Evolutionary conservation across 495 filamentous ascomycete species (phyloP), one percentile per base, ranked within the genome.

Genomic region (Talaromyces ruber): DNA sequence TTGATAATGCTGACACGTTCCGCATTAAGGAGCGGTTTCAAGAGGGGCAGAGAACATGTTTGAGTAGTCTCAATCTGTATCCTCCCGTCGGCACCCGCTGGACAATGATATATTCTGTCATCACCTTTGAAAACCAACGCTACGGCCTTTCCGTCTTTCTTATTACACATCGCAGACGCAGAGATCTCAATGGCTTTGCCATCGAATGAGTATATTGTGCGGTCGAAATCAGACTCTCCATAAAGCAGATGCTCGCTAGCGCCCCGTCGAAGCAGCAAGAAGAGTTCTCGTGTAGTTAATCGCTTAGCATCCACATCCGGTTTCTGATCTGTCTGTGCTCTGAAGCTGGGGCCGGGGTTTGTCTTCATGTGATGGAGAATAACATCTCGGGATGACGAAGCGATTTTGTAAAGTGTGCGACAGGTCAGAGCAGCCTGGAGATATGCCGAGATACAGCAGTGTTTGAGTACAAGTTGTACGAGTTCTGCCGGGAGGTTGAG

Each of bases 341-440:
- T 54, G 26, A 54, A 54, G 4, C 51, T 24, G 8, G 16, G 22
- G 0, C 77, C 76, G 6, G 76, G 76, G 2, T 68, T 74, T n/a
- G 68, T 61, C 30, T 53, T 28, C n/a, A 80, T 60, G 50, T 76
- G 77, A 51, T 71, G 64, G 4, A 74, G 12, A 14, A 78, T 64
- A 3, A 73, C 64, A 50, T 74, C 67, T 11, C 74, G 70, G 39
- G 88, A 95, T 68, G 84, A 89, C 16, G 89, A 90, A 59, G 93
- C 92, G 66, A 96, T 79, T 79, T 90, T 89, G 81, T 94, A 91
- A n/a, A 96, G 81, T 58, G 63, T 57, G 16, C 65, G 73, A 56
- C 71, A 75, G 51, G 67, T 64, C 30, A 71, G 65, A 5, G 76
- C 68, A 4, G 66, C 64, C 45, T 80, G 73, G 22, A 79, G 60